Base-by-base conservation (phyloP, 2,329 filamentous ascomycete genomes). In the Zasmidium angulare region DNA sequence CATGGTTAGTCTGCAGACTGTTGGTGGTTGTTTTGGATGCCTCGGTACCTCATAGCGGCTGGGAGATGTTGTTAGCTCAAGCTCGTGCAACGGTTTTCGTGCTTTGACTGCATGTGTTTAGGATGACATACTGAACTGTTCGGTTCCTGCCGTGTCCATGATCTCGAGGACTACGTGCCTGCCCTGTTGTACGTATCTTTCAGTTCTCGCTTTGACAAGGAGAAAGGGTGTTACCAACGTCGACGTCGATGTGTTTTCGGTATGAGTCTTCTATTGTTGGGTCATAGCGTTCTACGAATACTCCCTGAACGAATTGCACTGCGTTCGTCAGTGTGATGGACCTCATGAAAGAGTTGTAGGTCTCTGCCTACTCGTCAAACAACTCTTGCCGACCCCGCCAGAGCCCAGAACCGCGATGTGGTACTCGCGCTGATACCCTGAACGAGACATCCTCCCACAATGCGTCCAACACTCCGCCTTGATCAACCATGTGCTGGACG, bases 261-360 rank as follows among this genome's bases (percentile, higher is more conserved):
- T 86, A 86, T 12, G 83, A 85, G 68, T 86, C 83, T 69, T 86
- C 83, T 64, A 86, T 86, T 9, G 83, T 86, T 1, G 83, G 83
- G 71, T 86, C 83, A 72, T 86, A 86, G 64, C 81, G 82, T 76
- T 96, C 91, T 73, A 96, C 93, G 90, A 91, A 96, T 69, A 96
- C 89, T 78, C 95, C 93, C 76, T 95, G 91, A 54, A 96, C 91
- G 71, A 96, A 96, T 81, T 96, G 91, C 70, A 92, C 91, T 91
- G 71, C 62, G 50, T 52, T 48, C 48, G 53, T 48, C 53, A 53
- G 22, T 50, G n/a, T 59, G 17, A 31, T 50, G 31, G 29, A 65
- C 50, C 56, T n/a, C n/a, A n/a, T n/a, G n/a, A 24, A n/a, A 36
- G 29, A 36, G 31, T 21, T 36, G 51, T 46, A 49, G 17, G 49